Base-by-base conservation (phyloP, 1,284 basidiomycete species). In the Stereum hirsutum region DNA sequence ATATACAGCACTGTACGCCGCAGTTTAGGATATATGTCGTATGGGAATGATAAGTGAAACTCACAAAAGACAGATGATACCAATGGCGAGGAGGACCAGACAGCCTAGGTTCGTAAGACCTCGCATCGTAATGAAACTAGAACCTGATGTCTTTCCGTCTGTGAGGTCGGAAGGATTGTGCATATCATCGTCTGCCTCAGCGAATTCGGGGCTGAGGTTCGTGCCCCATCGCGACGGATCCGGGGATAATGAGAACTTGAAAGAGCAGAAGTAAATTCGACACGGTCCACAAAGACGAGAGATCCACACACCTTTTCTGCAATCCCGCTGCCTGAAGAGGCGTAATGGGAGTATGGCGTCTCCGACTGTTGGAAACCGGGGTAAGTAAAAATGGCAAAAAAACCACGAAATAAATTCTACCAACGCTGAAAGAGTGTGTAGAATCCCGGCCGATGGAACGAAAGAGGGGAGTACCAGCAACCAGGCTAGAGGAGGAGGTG, bases 71-170 rank as follows among this genome's bases (percentile, higher is more conserved):
- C 73, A 66, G 39, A 89, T 54, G 19, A 91, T 66, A 12, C 72
- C 75, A 3, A 72, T 41, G 36, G 69, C 65, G 6, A 92, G 71
- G 19, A 91, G 40, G 19, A 79, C 52, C 11, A 92, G 65, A 59
- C 86, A 90, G 10, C 89, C 89, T 3, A 91, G 62, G 60, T 92
- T 92, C 36, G 73, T 62, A 5, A 89, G 51, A 17, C 89, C 88
- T 56, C 89, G 72, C 37, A n/a, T n/a, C n/a, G n/a, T n/a, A 59
- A 57, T 11, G 87, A 89, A 55, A 89, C 78, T 32, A 89, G n/a
- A n/a, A n/a, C n/a, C n/a, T n/a, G 66, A 38, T 67, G 69, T 3
- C 81, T 75, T 28, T 76, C 73, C 82, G 41, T 64, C 60, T 45
- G 71, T 76, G 46, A 72, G 61, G 56, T 89, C 83, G 38, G 85